Percentiles rank a stretch among this genome's conserved stretches.
These are phyloP conservation scores for Oropetium thomaeum DNA, from an alignment of 176 grass and related monocot species.

Conservation along the genomic window DNA sequence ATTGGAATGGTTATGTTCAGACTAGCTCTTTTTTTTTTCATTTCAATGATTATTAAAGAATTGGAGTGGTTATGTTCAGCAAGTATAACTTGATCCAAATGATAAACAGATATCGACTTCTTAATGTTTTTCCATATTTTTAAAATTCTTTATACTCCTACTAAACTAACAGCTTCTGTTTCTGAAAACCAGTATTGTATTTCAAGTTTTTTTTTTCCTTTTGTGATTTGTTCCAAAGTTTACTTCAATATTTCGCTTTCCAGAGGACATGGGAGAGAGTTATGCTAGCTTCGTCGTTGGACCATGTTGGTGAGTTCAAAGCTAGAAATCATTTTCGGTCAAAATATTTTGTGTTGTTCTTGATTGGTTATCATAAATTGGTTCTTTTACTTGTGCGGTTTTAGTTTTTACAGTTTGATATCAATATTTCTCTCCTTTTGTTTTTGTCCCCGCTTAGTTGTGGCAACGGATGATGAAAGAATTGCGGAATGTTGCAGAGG, in stretches of 20 bases:
- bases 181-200: too few species aligned
- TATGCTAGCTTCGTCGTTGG: slow-evolving; percentile 70
- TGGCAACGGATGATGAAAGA: slow-evolving; percentile 88
- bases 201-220: too few species aligned
- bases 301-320: slow-evolving; percentile 65
- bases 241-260: not conserved
- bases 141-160: too few species aligned
- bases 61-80: too few species aligned
- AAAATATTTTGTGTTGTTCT: not conserved
- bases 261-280: slow-evolving; percentile 99
- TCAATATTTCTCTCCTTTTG: not conserved
- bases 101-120: too few species aligned
- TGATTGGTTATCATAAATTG: not conserved
- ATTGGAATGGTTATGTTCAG: too few species aligned
- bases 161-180: too few species aligned
- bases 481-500: slow-evolving; percentile 96
- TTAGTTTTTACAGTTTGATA: slow-evolving; percentile 14
- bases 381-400: not conserved
- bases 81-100: too few species aligned
- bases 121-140: too few species aligned
- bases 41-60: too few species aligned
- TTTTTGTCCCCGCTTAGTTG: slow-evolving; percentile 35
- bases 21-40: too few species aligned
- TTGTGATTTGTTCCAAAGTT: not conserved
- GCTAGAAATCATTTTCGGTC: not conserved